These are phyloP conservation scores for Clarireedia hainanense DNA, from an alignment of 2,329 filamentous ascomycete genomes.

Conservation along the genomic window DNA sequence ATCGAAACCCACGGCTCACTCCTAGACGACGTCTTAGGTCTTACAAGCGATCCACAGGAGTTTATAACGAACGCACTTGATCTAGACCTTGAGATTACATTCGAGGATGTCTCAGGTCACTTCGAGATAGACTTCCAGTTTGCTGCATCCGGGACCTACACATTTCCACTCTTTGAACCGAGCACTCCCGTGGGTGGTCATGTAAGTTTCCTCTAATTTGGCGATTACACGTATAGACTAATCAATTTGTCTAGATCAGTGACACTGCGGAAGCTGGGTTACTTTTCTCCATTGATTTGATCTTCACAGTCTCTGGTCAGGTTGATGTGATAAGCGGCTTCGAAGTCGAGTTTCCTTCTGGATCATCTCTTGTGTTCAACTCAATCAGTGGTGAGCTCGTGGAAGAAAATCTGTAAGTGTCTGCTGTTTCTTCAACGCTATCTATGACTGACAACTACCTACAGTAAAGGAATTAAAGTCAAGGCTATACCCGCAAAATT, in stretches of 20 bases:
- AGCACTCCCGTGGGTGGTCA: constrained; percentile 2
- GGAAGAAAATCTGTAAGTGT: constrained; percentile 10
- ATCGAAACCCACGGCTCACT: background rate
- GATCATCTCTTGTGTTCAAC: constrained; percentile 8
- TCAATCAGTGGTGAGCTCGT: constrained; percentile 10
- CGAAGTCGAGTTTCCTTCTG: constrained; percentile 9
- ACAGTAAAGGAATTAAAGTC: constrained; percentile 1
- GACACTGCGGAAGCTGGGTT: constrained; percentile 7
- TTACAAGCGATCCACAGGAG: background rate
- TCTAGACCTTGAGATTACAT: constrained; percentile 6
- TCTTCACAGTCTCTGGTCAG: constrained; percentile 3
- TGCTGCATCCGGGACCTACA: constrained; percentile 7
- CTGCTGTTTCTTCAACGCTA: background rate
- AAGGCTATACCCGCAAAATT: constrained; percentile 8
- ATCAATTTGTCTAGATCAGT: background rate
- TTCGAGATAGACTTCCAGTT: constrained; percentile 15
- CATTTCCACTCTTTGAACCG: constrained; percentile 7
- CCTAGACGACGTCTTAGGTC: background rate
- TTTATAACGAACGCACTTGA: constrained; percentile 9
- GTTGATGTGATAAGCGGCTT: constrained; percentile 13
- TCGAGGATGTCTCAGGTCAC: constrained; percentile 11
- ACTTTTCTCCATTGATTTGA: constrained; percentile 7
- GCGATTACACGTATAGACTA: too few species aligned
- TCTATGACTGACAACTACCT: background rate
- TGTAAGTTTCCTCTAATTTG: background rate